Evolutionary conservation across 2,329 filamentous ascomycete genomes (phyloP).

Genomic region (Domatiomyces catenatus): DNA sequence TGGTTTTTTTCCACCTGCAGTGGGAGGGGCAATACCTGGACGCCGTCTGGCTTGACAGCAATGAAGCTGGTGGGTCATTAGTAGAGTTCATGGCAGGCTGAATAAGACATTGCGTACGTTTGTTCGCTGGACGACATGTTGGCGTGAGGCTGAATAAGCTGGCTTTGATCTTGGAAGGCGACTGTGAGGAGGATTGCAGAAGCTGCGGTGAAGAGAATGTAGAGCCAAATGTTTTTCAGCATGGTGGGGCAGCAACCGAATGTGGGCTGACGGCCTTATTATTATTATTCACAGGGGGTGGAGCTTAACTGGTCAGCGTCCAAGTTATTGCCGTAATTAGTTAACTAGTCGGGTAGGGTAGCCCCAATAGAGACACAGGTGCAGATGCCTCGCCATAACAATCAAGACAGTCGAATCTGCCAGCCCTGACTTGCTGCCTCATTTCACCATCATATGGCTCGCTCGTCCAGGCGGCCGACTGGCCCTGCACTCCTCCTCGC

Average conservation of each 20-base stretch:
- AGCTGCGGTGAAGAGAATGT: conserved; percentile 16
- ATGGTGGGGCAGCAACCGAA: conserved; percentile 4
- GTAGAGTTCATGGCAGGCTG: conserved; percentile 16
- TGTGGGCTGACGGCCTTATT: conserved; percentile 1
- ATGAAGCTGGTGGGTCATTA: conserved; percentile 62
- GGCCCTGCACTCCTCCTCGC: conserved; percentile 40
- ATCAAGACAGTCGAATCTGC: background rate
- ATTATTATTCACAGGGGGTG: too few species aligned
- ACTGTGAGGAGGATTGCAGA: conserved; percentile 11
- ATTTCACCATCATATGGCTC: conserved; percentile 6
- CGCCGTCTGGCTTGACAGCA: conserved; percentile 99
- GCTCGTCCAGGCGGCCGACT: conserved; percentile 10
- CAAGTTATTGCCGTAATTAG: too few species aligned
- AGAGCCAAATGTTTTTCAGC: conserved; percentile 10
- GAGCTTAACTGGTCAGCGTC: too few species aligned
- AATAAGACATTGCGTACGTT: conserved; percentile 49
- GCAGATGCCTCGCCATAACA: background rate
- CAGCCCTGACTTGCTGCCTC: background rate
- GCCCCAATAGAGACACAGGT: background rate
- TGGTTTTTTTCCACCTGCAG: too few species aligned
- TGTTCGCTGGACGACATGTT: conserved; percentile 61
- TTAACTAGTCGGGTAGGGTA: background rate
- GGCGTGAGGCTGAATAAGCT: conserved; percentile 24
- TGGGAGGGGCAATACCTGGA: conserved; percentile 54
- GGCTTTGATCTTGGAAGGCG: conserved; percentile 20